Percentiles rank a stretch among this genome's conserved stretches.
These are phyloP conservation scores for Epicoccum sorghinum DNA, from an alignment of 2,329 filamentous ascomycete species.

Conservation along the genomic window DNA sequence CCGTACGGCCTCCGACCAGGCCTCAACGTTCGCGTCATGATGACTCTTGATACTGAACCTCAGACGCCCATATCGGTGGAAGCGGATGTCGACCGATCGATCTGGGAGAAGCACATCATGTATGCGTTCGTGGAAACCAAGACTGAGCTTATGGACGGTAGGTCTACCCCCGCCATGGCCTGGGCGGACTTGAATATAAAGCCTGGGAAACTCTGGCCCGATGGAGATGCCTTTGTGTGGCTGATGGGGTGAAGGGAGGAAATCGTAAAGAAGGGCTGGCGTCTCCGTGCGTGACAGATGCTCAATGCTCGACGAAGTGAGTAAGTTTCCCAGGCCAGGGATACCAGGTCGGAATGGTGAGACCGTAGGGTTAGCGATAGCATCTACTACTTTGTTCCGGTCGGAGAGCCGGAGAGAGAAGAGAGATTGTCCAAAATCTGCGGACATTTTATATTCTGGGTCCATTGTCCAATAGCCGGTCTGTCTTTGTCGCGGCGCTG, in stretches of 20 bases:
- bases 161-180: slow-evolving; percentile 16
- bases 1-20: slow-evolving; percentile 24
- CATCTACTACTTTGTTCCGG: slow-evolving; percentile 4
- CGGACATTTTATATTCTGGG: slow-evolving; percentile 23
- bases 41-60: slow-evolving; percentile 15
- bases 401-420: slow-evolving; percentile 23
- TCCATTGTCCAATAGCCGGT: slow-evolving; percentile 22
- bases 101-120: slow-evolving; percentile 42
- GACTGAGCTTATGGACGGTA: slow-evolving; percentile 25
- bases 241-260: slow-evolving; percentile 28
- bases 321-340: slow-evolving; percentile 31
- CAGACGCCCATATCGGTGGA: slow-evolving; percentile 26
- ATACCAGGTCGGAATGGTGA: slow-evolving; percentile 24
- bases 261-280: slow-evolving; percentile 33
- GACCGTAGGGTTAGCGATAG: slow-evolving; percentile 2
- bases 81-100: slow-evolving; percentile 37
- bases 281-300: slow-evolving; percentile 11
- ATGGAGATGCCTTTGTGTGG: slow-evolving; percentile 6
- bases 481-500: slow-evolving; percentile 7
- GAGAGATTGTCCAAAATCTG: slow-evolving; percentile 34
- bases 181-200: slow-evolving; percentile 32
- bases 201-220: slow-evolving; percentile 26
- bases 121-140: slow-evolving; percentile 29
- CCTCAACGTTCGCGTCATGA: slow-evolving; percentile 20
- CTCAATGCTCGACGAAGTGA: slow-evolving; percentile 23